Conservation (phyloP, 2,329 filamentous ascomycete species). For the Scolecobasidium constrictum region DNA sequence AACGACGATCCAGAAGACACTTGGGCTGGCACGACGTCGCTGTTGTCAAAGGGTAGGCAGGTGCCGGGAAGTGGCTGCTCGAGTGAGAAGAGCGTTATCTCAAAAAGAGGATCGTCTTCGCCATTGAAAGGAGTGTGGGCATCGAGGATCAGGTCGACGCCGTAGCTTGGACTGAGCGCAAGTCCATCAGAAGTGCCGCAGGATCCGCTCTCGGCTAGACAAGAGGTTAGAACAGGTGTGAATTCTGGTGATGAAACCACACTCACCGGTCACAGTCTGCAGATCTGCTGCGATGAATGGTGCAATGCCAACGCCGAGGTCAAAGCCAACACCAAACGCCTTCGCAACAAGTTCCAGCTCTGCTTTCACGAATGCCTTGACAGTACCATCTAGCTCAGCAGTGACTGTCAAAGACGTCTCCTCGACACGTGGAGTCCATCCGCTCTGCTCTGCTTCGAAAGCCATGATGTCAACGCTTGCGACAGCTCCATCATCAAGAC, state of each 20-base stretch:
- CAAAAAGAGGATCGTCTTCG: not conserved
- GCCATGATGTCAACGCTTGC: not conserved
- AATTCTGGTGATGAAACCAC: too few relatives aligned
- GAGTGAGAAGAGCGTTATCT: not conserved
- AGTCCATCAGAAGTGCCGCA: not conserved
- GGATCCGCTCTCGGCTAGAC: not conserved
- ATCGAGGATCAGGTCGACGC: not conserved
- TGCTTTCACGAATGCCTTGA: not conserved
- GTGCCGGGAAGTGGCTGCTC: not conserved
- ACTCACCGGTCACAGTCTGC: not conserved
- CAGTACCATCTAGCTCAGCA: not conserved
- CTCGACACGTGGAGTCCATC: not conserved
- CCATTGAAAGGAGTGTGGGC: not conserved
- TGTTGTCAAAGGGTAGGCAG: not conserved
- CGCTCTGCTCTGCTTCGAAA: not conserved
- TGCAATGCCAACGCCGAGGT: not conserved
- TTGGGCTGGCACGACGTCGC: too few relatives aligned
- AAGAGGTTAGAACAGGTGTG: too few relatives aligned
- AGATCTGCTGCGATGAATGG: not conserved
- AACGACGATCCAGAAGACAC: too few relatives aligned
- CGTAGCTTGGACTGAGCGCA: not conserved
- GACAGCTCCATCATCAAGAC: not conserved
- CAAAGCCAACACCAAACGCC: not conserved
- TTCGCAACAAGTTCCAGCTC: not conserved
- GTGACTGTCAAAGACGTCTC: not conserved